Conservation (phyloP, 805 yeast species). For the Pichia cabralensis region DNA sequence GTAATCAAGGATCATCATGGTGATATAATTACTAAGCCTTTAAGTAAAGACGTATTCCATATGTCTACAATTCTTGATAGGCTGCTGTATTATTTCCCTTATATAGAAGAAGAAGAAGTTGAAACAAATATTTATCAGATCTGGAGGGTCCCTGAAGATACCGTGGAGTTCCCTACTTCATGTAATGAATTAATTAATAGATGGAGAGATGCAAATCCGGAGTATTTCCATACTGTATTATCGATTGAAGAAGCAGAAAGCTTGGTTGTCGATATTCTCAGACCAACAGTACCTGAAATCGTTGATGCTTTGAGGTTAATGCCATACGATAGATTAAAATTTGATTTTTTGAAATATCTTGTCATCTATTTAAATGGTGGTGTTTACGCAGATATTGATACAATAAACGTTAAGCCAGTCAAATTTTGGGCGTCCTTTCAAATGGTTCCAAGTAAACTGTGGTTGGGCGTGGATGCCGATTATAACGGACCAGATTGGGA, state of each 20-base stretch:
- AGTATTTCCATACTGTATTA: constrained; percentile 19
- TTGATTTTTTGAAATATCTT: constrained; percentile 47
- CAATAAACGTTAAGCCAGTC: constrained; percentile 41
- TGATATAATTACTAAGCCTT: constrained; percentile 10
- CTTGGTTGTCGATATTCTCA: constrained; percentile 20
- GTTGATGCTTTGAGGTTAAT: constrained; percentile 38
- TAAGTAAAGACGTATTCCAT: constrained; percentile 21
- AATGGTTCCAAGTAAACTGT: constrained; percentile 10
- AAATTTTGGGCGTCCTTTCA: constrained; percentile 20
- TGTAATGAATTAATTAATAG: constrained; percentile 22
- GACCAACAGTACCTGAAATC: constrained; percentile 37
- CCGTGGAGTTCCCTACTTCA: constrained; percentile 18
- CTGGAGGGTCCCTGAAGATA: constrained; percentile 16
- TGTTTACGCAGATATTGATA: constrained; percentile 52
- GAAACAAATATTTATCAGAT: constrained; percentile 25
- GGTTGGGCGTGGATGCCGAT: constrained; percentile 20
- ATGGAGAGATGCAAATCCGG: constrained; percentile 25
- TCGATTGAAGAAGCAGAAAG: constrained; percentile 23
- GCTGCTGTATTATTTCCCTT: constrained; percentile 22
- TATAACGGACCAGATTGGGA: constrained; percentile 23
- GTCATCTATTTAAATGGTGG: constrained; percentile 46
- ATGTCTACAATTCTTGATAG: constrained; percentile 23
- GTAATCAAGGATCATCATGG: constrained; percentile 4
- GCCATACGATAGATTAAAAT: constrained; percentile 40
- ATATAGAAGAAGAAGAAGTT: constrained; percentile 16